These are phyloP conservation scores for Picochlorum costavermella DNA, from an alignment of 139 green algal species.

Conservation along the genomic window DNA sequence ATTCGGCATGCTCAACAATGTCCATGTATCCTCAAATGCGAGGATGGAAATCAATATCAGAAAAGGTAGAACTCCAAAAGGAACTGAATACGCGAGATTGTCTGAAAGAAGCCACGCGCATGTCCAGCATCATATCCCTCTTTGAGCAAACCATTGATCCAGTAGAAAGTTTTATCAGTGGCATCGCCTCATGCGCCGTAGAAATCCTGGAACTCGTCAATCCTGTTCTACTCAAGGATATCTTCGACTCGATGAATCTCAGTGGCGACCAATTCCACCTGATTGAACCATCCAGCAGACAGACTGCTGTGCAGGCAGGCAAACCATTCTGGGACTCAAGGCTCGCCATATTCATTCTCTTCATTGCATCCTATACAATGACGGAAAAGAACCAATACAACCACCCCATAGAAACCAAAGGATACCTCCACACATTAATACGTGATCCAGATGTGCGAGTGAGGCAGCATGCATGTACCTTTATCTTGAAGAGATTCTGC, in stretches of 20 bases:
- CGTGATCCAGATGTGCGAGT: slow-evolving; percentile 3
- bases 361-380: slow-evolving; percentile 25
- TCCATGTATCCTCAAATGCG: not conserved
- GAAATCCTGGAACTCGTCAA: slow-evolving; percentile 3
- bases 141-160: not conserved
- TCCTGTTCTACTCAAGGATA: not conserved
- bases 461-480: slow-evolving; percentile 8
- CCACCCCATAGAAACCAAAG: not conserved
- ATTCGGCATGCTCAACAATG: too few relatives aligned
- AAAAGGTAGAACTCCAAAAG: not conserved
- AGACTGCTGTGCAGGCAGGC: slow-evolving; percentile 8
- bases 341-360: slow-evolving; percentile 34
- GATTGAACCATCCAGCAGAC: not conserved
- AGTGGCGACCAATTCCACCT: not conserved
- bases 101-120: not conserved
- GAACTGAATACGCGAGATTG: not conserved
- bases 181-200: not conserved
- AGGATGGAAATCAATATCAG: not conserved
- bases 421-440: slow-evolving; percentile 4
- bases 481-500: slow-evolving; percentile 46
- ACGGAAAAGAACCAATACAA: not conserved
- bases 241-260: not conserved
- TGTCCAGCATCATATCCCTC: not conserved
- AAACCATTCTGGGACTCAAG: slow-evolving; percentile 28
- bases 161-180: slow-evolving; percentile 2